Evolutionary conservation across 495 filamentous ascomycete genomes (phyloP).

Genomic region (Tuber microsphaerosporum): DNA sequence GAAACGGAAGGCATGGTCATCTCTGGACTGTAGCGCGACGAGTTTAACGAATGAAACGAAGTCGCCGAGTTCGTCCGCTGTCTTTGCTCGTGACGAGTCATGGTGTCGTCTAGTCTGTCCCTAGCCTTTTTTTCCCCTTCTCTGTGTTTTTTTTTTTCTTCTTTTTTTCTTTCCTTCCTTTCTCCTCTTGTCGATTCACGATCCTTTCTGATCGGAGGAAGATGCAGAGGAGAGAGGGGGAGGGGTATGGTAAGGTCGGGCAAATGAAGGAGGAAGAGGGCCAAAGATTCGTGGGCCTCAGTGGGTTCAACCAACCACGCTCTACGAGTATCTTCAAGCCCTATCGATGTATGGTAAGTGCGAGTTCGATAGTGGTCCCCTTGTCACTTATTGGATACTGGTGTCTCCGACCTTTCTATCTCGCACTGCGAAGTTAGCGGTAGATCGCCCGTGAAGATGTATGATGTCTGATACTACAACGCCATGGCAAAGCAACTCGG

Average conservation of each 20-base stretch:
- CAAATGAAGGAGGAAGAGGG: not conserved
- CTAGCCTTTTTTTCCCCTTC: not conserved
- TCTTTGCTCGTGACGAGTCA: constrained; percentile 41
- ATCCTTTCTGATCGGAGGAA: not conserved
- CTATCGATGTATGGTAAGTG: not conserved
- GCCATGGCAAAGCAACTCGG: constrained; percentile 29
- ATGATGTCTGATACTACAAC: constrained; percentile 22
- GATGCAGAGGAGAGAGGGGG: not conserved
- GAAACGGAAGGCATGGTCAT: constrained; percentile 22
- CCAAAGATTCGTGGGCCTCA: not conserved
- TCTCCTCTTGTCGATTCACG: not conserved
- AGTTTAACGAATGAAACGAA: constrained; percentile 40
- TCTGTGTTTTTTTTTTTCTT: not conserved
- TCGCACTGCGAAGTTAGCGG: not conserved
- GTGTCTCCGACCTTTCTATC: not conserved
- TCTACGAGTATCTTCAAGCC: not conserved
- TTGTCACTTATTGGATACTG: not conserved
- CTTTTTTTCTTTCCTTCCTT: not conserved
- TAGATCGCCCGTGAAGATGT: not conserved
- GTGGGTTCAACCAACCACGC: not conserved
- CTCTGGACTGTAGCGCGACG: constrained; percentile 31
- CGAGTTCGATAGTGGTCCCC: not conserved
- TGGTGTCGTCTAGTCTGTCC: constrained; percentile 19
- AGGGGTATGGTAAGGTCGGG: not conserved
- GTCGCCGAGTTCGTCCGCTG: constrained; percentile 41